Base-by-base conservation (phyloP, 352 stramenopile genomes). In the Paralagenidium karlingii region DNA sequence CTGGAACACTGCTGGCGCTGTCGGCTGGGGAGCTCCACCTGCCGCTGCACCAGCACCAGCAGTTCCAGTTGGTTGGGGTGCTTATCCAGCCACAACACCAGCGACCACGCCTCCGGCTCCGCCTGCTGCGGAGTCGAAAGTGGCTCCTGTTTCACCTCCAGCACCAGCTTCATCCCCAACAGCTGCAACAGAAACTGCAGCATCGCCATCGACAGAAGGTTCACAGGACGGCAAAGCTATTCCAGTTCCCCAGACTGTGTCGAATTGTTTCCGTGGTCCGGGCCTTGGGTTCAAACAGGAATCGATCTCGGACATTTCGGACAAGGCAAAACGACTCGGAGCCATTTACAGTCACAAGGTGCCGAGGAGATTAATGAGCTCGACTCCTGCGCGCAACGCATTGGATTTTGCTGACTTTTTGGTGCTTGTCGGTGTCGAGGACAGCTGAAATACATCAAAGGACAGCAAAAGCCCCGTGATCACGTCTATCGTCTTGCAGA, bases 401-500 rank as follows among this genome's bases (percentile, higher is more conserved):
- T n/a, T n/a, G n/a, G n/a, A n/a, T n/a, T n/a, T n/a, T n/a, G n/a
- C n/a, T n/a, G n/a, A n/a, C n/a, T n/a, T n/a, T n/a, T n/a, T n/a
- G n/a, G n/a, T n/a, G n/a, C n/a, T n/a, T n/a, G n/a, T n/a, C n/a
- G n/a, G n/a, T n/a, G 22, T 38, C 15, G 11, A 44, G 25, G 13
- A 5, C 37, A 75, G 49, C 50, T 90, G 29, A 84, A 87, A 43
- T 90, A 84, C 45, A 51, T 90, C 16, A 75, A 80, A 26, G 76
- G 73, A 11, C 69, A 64, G 41, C 53, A 74, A 45, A 47, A 60
- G 12, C 47, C 59, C 10, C 76, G 76, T n/a, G 76, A 68, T 38
- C 58, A 77, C 15, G 37, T 67, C 20, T 73, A 81, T 36, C 33
- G 65, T 40, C 56, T 85, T 51, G 58, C 56, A 24, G 65, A 83